phyloP scores from a whole-genome alignment of 306 rosid genomes.

The Sphenostylis stenocarpa region DNA sequence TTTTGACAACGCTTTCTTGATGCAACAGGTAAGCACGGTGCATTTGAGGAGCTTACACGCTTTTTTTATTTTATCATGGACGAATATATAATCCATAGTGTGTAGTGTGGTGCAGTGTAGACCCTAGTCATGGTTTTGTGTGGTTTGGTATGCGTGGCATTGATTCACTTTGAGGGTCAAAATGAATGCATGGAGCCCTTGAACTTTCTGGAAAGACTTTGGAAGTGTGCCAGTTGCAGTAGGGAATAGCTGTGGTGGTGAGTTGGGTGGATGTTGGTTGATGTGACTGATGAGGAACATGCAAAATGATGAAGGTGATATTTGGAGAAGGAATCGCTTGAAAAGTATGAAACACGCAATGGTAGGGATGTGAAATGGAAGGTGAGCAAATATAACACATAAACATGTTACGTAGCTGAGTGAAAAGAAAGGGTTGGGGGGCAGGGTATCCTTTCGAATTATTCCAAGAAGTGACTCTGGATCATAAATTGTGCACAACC shows the following conservation, averaged over 20 bases:
- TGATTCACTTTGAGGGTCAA: neutral
- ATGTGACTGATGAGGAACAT: constrained; percentile 50
- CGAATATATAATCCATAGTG: neutral
- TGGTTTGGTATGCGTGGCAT: neutral
- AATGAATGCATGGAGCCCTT: constrained; percentile 28
- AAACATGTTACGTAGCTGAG: constrained; percentile 39
- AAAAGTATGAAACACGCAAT: constrained; percentile 50
- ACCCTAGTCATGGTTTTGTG: constrained; percentile 6
- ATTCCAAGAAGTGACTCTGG: constrained; percentile 35
- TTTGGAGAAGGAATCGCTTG: constrained; percentile 47
- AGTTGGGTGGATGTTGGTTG: constrained; percentile 18
- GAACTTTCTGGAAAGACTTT: constrained; percentile 27
- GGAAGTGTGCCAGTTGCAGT: constrained; percentile 27
- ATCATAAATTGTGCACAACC: constrained; percentile 43
- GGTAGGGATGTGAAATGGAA: constrained; percentile 31
- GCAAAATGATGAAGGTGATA: constrained; percentile 21
- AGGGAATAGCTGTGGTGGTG: neutral
- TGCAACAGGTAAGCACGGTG: constrained; percentile 4
- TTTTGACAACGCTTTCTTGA: constrained; percentile 36
- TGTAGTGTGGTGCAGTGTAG: neutral
- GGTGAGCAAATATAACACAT: constrained; percentile 38
- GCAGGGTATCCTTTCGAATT: constrained; percentile 39
- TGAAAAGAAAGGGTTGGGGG: constrained; percentile 6
- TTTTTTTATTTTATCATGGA: neutral
- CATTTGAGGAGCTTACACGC: constrained; percentile 1